Evolutionary conservation across 2,329 filamentous ascomycete genomes (phyloP).

Genomic region (Cercospora beticola): DNA sequence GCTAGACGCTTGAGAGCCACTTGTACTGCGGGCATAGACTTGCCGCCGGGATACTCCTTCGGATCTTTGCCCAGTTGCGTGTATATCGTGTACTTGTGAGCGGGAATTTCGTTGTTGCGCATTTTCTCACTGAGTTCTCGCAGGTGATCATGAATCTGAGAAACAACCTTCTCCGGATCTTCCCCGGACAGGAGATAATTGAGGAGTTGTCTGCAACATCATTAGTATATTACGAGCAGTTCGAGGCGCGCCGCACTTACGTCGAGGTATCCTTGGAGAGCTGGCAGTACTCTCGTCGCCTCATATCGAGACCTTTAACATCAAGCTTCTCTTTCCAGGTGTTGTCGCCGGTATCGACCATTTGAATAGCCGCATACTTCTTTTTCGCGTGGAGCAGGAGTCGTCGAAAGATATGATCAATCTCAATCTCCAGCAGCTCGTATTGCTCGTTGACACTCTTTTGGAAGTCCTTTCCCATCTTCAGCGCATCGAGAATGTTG

Average conservation of each 20-base stretch:
- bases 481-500: constrained; percentile 84
- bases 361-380: constrained; percentile 96
- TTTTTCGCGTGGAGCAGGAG: constrained; percentile 96
- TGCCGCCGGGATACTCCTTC: constrained; percentile 88
- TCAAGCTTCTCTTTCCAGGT: constrained; percentile 94
- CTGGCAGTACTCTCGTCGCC: constrained; percentile 91
- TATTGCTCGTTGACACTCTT: constrained; percentile 92
- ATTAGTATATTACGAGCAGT: constrained; percentile 20
- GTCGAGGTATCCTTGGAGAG: constrained; percentile 92
- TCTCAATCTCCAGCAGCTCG: constrained; percentile 90
- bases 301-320: constrained; percentile 98
- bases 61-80: constrained; percentile 95
- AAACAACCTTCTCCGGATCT: constrained; percentile 82
- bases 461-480: constrained; percentile 93
- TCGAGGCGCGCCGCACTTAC: constrained; percentile 35
- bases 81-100: constrained; percentile 93
- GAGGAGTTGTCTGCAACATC: constrained; percentile 63
- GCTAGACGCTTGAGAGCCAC: constrained; percentile 86
- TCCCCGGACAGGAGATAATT: constrained; percentile 93
- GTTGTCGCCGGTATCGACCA: constrained; percentile 76
- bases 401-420: constrained; percentile 93
- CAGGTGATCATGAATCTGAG: constrained; percentile 90
- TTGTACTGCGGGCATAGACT: constrained; percentile 95
- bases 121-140: constrained; percentile 81
- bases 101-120: constrained; percentile 72